Evolutionary conservation across 108 stramenopile species (phyloP).

Genomic region (Skeletonema potamos): DNA sequence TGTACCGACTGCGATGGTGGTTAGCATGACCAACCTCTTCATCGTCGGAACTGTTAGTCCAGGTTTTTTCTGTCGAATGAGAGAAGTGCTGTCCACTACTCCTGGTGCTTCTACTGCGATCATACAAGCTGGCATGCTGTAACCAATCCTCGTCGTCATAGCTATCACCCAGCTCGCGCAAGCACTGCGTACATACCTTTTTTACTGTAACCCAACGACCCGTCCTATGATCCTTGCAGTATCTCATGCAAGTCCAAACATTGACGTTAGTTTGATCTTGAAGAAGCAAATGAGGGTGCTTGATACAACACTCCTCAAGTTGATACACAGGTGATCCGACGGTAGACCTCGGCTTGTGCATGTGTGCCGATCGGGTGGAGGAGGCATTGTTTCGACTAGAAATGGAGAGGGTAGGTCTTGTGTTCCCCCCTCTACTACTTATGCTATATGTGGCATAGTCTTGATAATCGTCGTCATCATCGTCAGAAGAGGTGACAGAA

Average conservation of each 20-base stretch:
- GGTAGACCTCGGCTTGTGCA: not conserved
- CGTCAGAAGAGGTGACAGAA: not conserved
- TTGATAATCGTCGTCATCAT: not conserved
- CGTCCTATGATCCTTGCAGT: constrained; percentile 21
- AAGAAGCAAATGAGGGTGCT: constrained; percentile 19
- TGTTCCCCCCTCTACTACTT: not conserved
- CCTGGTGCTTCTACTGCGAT: not conserved
- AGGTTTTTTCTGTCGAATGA: constrained; percentile 5
- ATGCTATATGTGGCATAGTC: not conserved
- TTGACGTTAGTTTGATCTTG: constrained; percentile 13
- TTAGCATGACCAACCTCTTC: not conserved
- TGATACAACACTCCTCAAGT: constrained; percentile 27
- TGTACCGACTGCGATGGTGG: not conserved
- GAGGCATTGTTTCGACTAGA: not conserved
- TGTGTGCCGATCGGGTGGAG: not conserved
- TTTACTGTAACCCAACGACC: constrained; percentile 24
- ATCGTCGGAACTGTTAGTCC: not conserved
- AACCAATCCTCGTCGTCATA: not conserved
- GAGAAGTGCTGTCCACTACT: not conserved
- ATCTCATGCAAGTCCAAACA: constrained; percentile 26
- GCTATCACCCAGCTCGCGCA: constrained; percentile 3
- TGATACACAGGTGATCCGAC: constrained; percentile 7
- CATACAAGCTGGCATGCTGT: not conserved
- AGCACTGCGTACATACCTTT: constrained; percentile 12
- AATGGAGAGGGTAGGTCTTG: not conserved